phyloP scores from a whole-genome alignment of 306 rosid species.

The Corylus avellana region DNA sequence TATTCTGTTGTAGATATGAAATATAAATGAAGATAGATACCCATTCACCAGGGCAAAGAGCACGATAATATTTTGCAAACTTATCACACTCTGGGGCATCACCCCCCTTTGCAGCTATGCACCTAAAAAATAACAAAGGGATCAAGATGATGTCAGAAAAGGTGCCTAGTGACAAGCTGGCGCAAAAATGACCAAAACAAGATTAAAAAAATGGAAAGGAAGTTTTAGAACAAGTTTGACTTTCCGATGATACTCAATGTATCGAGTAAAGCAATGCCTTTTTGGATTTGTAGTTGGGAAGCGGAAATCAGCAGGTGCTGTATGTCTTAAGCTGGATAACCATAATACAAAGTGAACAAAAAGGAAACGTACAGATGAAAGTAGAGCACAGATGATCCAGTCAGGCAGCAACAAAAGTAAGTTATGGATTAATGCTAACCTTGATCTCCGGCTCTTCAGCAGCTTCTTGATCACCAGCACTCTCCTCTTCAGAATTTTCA shows the following conservation, averaged over 20 bases:
- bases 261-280: constrained; percentile 97
- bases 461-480: constrained; percentile 57
- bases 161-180: neutral
- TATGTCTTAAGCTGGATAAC: constrained; percentile 76
- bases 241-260: constrained; percentile 84
- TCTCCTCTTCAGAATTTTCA: constrained; percentile 47
- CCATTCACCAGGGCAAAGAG: constrained; percentile 99
- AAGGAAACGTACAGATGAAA: neutral
- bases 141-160: constrained; percentile 8
- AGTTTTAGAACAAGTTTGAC: constrained; percentile 25
- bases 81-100: constrained; percentile 85
- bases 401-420: neutral
- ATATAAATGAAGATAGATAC: constrained; percentile 46
- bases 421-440: constrained; percentile 35
- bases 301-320: constrained; percentile 90
- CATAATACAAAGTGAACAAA: constrained; percentile 23
- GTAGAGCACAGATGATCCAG: constrained; percentile 1
- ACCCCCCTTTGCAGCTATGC: constrained; percentile 89
- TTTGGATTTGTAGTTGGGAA: constrained; percentile 97
- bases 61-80: constrained; percentile 80
- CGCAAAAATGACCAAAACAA: constrained; percentile 6
- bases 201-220: neutral
- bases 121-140: constrained; percentile 40
- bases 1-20: neutral
- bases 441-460: constrained; percentile 71